Conservation (phyloP, 2,329 filamentous ascomycete species). For the Alternaria triticimaculans region DNA sequence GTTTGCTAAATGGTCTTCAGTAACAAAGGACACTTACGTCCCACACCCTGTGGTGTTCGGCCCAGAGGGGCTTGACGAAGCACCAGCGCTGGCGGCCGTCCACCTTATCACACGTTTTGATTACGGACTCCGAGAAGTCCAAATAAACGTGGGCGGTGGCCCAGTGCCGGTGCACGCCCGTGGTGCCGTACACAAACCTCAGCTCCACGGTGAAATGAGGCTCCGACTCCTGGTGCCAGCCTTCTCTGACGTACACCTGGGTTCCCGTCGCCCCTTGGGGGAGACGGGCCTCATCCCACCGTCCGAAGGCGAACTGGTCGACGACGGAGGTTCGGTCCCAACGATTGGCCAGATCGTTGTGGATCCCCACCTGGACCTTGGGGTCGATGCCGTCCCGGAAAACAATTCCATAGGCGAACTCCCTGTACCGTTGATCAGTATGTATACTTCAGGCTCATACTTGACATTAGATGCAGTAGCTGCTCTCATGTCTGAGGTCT, state of each 20-base stretch:
- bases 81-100: not conserved
- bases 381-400: not conserved
- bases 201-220: conserved; percentile 15
- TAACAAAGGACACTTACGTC: not conserved
- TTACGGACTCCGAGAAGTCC: conserved; percentile 12
- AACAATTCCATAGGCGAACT: not conserved
- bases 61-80: not conserved
- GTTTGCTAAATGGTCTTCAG: conserved; percentile 1
- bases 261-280: not conserved
- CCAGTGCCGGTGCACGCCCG: not conserved
- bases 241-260: conserved; percentile 1
- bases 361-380: not conserved
- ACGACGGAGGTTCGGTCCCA: not conserved
- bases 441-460: not conserved
- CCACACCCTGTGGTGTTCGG: not conserved
- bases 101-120: not conserved
- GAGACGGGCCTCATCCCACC: not conserved
- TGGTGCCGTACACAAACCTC: not conserved
- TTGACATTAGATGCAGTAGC: not conserved
- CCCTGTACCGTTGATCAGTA: not conserved
- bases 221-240: conserved; percentile 8
- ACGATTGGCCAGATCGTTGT: not conserved
- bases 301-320: conserved; percentile 2
- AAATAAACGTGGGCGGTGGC: conserved; percentile 13
- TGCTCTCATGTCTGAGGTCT: not conserved